Percentiles rank a stretch among this genome's conserved stretches.
Conservation (phyloP, 2,329 filamentous ascomycete species). For the Penicillium sp. region DNA sequence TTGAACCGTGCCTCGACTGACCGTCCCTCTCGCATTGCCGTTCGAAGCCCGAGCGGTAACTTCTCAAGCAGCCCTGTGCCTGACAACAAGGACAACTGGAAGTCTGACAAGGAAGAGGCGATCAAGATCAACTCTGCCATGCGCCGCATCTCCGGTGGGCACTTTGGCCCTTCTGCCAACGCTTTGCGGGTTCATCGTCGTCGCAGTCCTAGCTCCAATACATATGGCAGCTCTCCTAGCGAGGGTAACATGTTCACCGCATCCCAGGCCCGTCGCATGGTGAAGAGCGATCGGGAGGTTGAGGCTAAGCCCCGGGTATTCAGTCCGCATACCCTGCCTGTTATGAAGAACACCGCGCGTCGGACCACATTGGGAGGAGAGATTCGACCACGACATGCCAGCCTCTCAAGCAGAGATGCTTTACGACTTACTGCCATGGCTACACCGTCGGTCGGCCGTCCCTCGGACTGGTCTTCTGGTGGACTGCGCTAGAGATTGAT, state of each 20-base stretch:
- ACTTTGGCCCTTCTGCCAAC: slow-evolving; percentile 40
- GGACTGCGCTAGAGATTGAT: slow-evolving; percentile 17
- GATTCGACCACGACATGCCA: slow-evolving; percentile 39
- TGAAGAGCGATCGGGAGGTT: slow-evolving; percentile 60
- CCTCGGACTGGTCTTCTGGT: slow-evolving; percentile 29
- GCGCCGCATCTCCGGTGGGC: slow-evolving; percentile 52
- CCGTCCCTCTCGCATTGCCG: slow-evolving; percentile 39
- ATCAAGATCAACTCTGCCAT: slow-evolving; percentile 58
- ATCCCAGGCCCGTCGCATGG: slow-evolving; percentile 66
- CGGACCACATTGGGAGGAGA: slow-evolving; percentile 46
- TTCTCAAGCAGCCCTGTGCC: slow-evolving; percentile 39
- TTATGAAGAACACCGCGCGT: slow-evolving; percentile 54
- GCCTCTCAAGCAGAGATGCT: slow-evolving; percentile 39
- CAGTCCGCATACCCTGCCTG: slow-evolving; percentile 60
- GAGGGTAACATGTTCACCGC: slow-evolving; percentile 64
- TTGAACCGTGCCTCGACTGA: slow-evolving; percentile 49
- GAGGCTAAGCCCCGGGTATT: slow-evolving; percentile 59
- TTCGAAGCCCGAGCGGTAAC: slow-evolving; percentile 41
- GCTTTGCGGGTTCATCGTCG: slow-evolving; percentile 51
- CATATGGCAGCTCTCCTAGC: slow-evolving; percentile 54
- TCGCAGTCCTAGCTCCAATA: slow-evolving; percentile 55
- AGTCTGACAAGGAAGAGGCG: slow-evolving; percentile 50
- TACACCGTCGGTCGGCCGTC: slow-evolving; percentile 33
- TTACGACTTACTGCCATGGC: slow-evolving; percentile 40
- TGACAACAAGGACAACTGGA: slow-evolving; percentile 52